phyloP scores from a whole-genome alignment of 2,329 filamentous ascomycete genomes.

The Cladosporium sp. region DNA sequence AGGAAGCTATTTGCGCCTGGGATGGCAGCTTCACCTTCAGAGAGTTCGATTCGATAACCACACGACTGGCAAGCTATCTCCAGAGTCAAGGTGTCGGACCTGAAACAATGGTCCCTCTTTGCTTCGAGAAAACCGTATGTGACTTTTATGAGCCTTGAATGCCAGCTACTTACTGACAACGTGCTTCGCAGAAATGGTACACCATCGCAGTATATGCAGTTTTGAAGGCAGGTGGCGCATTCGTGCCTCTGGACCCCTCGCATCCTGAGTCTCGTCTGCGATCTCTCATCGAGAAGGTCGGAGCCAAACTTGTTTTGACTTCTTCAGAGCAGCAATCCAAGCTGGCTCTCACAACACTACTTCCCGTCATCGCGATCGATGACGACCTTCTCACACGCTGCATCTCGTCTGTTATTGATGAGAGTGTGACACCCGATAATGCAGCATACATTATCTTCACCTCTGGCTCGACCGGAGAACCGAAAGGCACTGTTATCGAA shows the following conservation, averaged over 20 bases:
- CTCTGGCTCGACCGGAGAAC: conserved; percentile 74
- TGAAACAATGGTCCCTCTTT: conserved; percentile 12
- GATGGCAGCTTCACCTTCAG: conserved; percentile 14
- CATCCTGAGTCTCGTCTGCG: conserved; percentile 7
- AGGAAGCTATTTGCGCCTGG: conserved; percentile 14
- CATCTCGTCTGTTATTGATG: not conserved
- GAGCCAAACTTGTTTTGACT: conserved; percentile 7
- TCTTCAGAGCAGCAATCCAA: conserved; percentile 9
- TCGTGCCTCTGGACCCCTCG: conserved; percentile 16
- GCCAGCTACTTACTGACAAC: no score
- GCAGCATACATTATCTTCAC: conserved; percentile 70
- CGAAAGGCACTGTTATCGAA: conserved; percentile 70
- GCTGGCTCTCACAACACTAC: not conserved
- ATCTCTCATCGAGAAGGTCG: conserved; percentile 7
- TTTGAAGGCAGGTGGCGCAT: conserved; percentile 34
- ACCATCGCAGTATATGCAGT: conserved; percentile 20
- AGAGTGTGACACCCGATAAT: not conserved
- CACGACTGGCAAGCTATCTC: conserved; percentile 7
- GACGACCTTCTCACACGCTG: conserved; percentile 5
- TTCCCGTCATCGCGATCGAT: conserved; percentile 3
- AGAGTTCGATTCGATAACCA: conserved; percentile 7
- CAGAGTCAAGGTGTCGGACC: conserved; percentile 10
- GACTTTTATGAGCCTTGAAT: not conserved
- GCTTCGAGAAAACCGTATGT: conserved; percentile 11
- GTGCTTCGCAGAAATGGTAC: conserved; percentile 7